A percentile compares a stretch with the other conserved stretches of the same genome.
phyloP scores from a whole-genome alignment of 2,329 filamentous ascomycete genomes.

The Colletotrichum cuscutae region DNA sequence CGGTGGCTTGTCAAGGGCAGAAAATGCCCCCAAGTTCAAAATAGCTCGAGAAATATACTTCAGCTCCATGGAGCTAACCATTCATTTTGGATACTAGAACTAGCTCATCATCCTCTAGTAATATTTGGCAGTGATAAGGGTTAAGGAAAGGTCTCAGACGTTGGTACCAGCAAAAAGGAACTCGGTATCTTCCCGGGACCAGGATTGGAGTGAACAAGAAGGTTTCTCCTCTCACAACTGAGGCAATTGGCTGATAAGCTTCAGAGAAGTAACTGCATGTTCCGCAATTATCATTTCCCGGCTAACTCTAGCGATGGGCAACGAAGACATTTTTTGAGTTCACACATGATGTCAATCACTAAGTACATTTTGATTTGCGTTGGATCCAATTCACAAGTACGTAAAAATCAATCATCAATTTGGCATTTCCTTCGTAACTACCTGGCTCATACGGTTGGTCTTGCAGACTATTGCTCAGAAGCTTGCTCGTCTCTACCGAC shows the following conservation, averaged over 20 bases:
- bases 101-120: background rate
- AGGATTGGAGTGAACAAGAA: too few relatives aligned
- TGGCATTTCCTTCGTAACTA: conserved; percentile 9
- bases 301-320: too few relatives aligned
- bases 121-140: background rate
- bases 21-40: background rate
- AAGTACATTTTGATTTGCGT: too few relatives aligned
- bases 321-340: too few relatives aligned
- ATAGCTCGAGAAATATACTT: background rate
- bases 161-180: background rate
- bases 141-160: background rate
- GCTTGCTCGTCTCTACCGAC: background rate
- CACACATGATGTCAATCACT: too few relatives aligned
- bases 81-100: background rate
- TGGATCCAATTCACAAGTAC: too few relatives aligned
- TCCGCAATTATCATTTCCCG: too few relatives aligned
- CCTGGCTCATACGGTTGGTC: background rate
- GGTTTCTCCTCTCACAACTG: too few relatives aligned
- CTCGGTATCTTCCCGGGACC: background rate
- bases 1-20: background rate
- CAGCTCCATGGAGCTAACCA: too few relatives aligned
- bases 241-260: too few relatives aligned
- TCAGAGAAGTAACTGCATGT: too few relatives aligned
- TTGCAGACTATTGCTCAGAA: background rate
- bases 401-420: background rate